Evolutionary conservation across 305 asterid genomes (phyloP), one percentile per base, ranked within the genome.

Genomic region (Fraxinus nigra): DNA sequence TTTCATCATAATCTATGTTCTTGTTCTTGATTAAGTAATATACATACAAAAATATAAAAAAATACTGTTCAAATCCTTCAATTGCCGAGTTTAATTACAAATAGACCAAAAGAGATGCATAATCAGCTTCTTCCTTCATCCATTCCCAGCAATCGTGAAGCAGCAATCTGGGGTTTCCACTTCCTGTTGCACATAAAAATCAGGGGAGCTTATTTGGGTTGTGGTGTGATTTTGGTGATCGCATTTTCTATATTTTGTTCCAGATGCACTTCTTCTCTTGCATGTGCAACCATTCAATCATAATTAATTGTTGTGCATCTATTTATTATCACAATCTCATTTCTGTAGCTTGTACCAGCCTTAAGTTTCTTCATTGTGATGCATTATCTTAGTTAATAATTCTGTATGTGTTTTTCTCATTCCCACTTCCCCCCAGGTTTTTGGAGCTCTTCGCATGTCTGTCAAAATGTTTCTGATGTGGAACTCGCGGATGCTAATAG

Each of bases 361-460:
- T 76, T 38, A 43, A 67, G 16, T 79, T n/a, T 18, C 48, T 75
- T 30, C 82, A 83, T 24, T 79, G 80, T 76, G 43, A 81, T 78
- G 69, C 34, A 11, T 37, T 11, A 56, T 18, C 65, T 74, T 65
- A 56, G 18, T 65, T 73, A 37, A 37, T 43, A 40, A 18, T 37
- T 35, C 77, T 26, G 38, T 22, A 78, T 75, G 51, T 38, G 32
- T 81, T 76, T 77, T 72, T 87, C 78, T 86, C 67, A 56, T 82
- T 73, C 76, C 56, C 37, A 37, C 38, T 43, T 38, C 63, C 77
- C 88, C 87, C 48, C 88, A 97, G 99, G 99, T 97, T 81, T 97
- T 89, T 88, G 99, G 99, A 81, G 99, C 99, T 78, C 98, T 97
- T 82, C 97, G 99, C 81, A 97, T 97, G 99, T 88, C 98, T 20